Evolutionary conservation across 805 yeast genomes (phyloP), one percentile per base, ranked within the genome.

Genomic region (Candida nemodendra): DNA sequence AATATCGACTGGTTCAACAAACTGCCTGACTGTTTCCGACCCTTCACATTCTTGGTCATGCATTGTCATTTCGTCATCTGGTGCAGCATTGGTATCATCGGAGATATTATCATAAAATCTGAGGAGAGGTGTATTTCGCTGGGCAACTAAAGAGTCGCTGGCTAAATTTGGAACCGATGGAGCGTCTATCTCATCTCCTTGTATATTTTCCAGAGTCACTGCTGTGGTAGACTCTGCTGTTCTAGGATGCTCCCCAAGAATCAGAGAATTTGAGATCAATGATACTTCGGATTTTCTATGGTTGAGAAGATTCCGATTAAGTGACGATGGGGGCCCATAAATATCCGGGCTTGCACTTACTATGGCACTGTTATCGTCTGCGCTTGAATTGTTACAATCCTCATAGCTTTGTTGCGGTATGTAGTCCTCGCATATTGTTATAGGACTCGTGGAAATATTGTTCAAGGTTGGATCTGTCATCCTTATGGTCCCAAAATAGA

Each of bases 191-290:
- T 46, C 45, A 15, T 36, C 44, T 9, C 45, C 36, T 3, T 31
- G 25, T 9, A 36, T 48, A 19, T 44, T 53, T 21, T 46, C 48
- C 14, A 48, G 36, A 2, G 64, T 56, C 3, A 62, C 45, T 18
- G 57, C 65, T 1, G 67, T 64, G 0, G 69, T 63, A 2, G 65
- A 54, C 23, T 51, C 61, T 15, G 62, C 47, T 6, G 56, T 41
- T n/a, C 40, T 36, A 14, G 53, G 27, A 19, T 41, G 32, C n/a
- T 47, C 53, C 27, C 36, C 39, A 15, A 51, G 34, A 5, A 51
- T 22, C 8, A 54, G 26, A 7, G 56, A 47, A 32, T 47, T 45
- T 13, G 50, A 47, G 3, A 35, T 30, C 18, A 54, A 32, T 9
- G 59, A 54, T 2, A 46, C 46, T 8, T 42, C 44, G 8, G 59